Evolutionary conservation across 345 rosid species (phyloP).

Genomic region (Lepidium didymum): DNA sequence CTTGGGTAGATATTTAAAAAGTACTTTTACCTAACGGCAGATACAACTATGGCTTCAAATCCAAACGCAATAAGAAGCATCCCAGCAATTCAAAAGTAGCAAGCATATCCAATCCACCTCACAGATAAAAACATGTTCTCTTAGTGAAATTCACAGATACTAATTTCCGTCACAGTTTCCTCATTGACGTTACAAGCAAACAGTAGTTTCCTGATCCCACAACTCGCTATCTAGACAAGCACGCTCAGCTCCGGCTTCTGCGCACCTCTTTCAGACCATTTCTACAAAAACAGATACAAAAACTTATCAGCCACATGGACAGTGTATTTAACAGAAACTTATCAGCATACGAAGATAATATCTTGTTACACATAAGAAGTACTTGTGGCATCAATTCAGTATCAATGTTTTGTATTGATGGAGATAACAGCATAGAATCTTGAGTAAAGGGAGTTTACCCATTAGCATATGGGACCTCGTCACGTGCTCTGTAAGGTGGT

Average conservation of each 20-base stretch:
- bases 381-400: background rate
- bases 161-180: conserved; percentile 36
- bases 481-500: conserved; percentile 71
- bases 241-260: conserved; percentile 76
- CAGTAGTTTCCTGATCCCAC: conserved; percentile 31
- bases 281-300: conserved; percentile 33
- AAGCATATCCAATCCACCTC: conserved; percentile 59
- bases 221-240: conserved; percentile 13
- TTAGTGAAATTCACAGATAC: conserved; percentile 53
- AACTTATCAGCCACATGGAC: background rate
- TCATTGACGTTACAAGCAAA: background rate
- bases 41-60: conserved; percentile 30
- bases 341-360: background rate
- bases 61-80: conserved; percentile 39
- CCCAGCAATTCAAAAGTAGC: conserved; percentile 47
- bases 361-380: background rate
- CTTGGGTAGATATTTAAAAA: conserved; percentile 25
- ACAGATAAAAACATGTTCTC: conserved; percentile 46
- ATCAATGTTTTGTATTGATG: background rate
- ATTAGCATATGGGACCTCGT: conserved; percentile 76
- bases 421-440: background rate
- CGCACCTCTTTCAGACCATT: conserved; percentile 74
- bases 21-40: conserved; percentile 30
- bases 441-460: conserved; percentile 45
- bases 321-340: background rate